phyloP scores from a whole-genome alignment of 1,284 basidiomycete species.

The Trametes hirsuta region DNA sequence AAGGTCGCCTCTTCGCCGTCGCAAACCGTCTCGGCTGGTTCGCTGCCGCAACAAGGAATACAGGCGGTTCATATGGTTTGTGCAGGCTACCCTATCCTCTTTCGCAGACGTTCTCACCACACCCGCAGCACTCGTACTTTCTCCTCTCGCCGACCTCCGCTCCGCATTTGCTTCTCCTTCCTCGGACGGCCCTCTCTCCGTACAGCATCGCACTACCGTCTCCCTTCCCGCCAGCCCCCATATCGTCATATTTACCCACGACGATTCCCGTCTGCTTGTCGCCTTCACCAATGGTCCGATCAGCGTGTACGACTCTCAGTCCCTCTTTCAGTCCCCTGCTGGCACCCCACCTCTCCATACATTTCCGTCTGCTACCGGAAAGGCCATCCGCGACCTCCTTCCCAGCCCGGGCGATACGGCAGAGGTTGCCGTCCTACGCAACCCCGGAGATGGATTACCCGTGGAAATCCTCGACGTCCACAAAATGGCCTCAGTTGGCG shows the following conservation, averaged over 20 bases:
- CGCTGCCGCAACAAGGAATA: constrained; percentile 52
- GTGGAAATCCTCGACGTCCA: constrained; percentile 64
- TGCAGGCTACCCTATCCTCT: not conserved
- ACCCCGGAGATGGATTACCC: constrained; percentile 41
- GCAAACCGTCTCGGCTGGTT: constrained; percentile 68
- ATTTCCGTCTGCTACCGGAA: constrained; percentile 46
- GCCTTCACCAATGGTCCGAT: constrained; percentile 61
- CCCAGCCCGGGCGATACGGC: constrained; percentile 70
- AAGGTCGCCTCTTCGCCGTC: constrained; percentile 52
- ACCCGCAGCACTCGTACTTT: constrained; percentile 54
- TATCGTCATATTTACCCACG: constrained; percentile 55
- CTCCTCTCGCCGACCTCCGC: constrained; percentile 59
- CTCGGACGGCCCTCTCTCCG: constrained; percentile 40
- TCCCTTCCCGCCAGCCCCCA: constrained; percentile 50
- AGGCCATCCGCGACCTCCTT: constrained; percentile 54
- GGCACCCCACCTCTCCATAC: constrained; percentile 48
- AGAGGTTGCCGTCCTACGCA: constrained; percentile 61
- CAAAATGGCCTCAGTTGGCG: constrained; percentile 55
- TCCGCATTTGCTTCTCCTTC: constrained; percentile 46
- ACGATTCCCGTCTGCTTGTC: constrained; percentile 64
- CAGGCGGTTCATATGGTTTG: constrained; percentile 42
- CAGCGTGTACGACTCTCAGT: constrained; percentile 56
- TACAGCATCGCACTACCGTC: constrained; percentile 53
- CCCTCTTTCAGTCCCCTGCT: constrained; percentile 50
- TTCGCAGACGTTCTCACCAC: constrained; percentile 3